Percentiles rank a stretch among this genome's conserved stretches.
Conservation (phyloP, 1,284 basidiomycete species). For the Ceraceosorus guamensis region DNA sequence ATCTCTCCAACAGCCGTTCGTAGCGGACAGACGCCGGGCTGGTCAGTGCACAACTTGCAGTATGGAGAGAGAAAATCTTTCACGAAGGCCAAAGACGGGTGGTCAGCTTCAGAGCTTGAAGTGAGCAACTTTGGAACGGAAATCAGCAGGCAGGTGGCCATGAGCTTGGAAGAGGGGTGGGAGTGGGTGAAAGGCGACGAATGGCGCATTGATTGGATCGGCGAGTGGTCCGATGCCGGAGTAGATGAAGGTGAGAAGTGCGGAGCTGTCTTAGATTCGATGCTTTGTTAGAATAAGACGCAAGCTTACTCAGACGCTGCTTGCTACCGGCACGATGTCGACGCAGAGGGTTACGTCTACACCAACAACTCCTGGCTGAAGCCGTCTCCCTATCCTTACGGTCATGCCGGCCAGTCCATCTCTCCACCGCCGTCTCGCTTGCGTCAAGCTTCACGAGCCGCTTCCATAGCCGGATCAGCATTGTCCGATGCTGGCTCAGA, state of each 20-base stretch:
- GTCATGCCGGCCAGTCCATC: slow-evolving; percentile 14
- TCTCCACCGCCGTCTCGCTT: no score
- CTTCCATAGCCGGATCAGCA: no score
- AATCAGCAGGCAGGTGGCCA: slow-evolving; percentile 35
- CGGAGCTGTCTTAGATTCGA: no score
- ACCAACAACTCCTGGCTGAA: slow-evolving; percentile 44
- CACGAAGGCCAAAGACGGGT: slow-evolving; percentile 42
- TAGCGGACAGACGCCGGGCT: slow-evolving; percentile 13
- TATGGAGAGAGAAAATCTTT: slow-evolving; percentile 29
- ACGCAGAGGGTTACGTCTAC: slow-evolving; percentile 43
- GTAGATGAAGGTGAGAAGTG: no score
- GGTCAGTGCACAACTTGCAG: slow-evolving; percentile 26
- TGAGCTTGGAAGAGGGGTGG: slow-evolving; percentile 40
- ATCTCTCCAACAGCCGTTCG: slow-evolving; percentile 8
- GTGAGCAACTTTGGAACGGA: slow-evolving; percentile 26
- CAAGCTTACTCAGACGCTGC: no score
- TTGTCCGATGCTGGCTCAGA: no score
- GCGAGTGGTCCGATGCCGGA: slow-evolving; percentile 41
- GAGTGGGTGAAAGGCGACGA: slow-evolving; percentile 42
- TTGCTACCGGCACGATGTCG: no score
- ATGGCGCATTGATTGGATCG: slow-evolving; percentile 48
- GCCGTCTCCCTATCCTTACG: slow-evolving; percentile 41
- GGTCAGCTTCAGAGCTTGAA: slow-evolving; percentile 25
- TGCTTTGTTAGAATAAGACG: no score
- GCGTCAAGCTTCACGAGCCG: no score